phyloP scores from a whole-genome alignment of 2,329 filamentous ascomycete species.

The Bipolaris bicolor region DNA sequence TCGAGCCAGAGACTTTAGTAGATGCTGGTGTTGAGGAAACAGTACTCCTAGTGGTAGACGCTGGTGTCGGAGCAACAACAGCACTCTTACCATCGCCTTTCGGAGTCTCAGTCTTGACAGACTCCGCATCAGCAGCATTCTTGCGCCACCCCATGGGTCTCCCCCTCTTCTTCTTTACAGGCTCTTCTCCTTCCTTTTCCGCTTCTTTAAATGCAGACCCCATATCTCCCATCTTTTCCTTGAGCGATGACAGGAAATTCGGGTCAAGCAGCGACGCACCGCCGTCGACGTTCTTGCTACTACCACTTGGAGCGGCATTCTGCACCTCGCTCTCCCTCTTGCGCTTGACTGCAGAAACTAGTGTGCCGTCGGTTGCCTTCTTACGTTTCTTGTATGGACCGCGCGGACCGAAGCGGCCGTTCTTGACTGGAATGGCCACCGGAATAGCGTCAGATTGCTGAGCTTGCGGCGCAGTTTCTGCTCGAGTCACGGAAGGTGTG shows the following conservation, averaged over 20 bases:
- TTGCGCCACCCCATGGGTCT: background rate
- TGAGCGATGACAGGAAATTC: conserved; percentile 17
- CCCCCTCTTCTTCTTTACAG: conserved; percentile 3
- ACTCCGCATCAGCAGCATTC: conserved; percentile 5
- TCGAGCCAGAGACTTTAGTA: background rate
- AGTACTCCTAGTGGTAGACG: background rate
- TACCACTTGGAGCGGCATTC: background rate
- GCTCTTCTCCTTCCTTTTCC: background rate
- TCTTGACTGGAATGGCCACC: conserved; percentile 1
- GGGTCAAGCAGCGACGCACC: conserved; percentile 6
- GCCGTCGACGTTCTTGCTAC: background rate
- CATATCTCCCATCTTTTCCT: conserved; percentile 16
- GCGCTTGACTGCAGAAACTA: conserved; percentile 23
- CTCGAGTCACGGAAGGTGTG: no score
- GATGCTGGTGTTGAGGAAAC: background rate
- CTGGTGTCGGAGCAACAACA: background rate
- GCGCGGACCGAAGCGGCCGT: conserved; percentile 10
- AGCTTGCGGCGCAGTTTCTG: background rate
- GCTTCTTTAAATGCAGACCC: conserved; percentile 10
- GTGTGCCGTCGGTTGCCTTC: background rate
- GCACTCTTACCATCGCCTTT: background rate
- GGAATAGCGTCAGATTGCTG: conserved; percentile 10
- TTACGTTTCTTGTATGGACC: conserved; percentile 15
- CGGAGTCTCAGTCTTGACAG: background rate
- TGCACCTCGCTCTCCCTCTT: conserved; percentile 20